Conservation (phyloP, 257 asterid species). For the Solanum pennellii region DNA sequence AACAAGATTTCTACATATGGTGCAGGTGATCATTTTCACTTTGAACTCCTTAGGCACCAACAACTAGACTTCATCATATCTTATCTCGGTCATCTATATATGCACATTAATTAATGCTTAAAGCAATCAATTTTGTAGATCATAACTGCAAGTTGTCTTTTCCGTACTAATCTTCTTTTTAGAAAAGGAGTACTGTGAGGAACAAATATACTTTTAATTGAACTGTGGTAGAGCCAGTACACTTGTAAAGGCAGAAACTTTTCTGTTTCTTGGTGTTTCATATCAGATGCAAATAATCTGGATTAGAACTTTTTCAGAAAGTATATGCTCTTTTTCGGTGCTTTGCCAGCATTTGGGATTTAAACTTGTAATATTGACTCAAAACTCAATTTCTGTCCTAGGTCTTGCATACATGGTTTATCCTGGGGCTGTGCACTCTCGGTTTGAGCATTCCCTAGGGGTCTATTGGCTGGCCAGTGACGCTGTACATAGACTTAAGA, state of each 20-base stretch:
- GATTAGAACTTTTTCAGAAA: background rate
- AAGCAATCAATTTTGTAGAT: background rate
- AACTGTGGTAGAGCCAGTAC: background rate
- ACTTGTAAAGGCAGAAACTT: background rate
- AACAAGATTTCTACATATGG: background rate
- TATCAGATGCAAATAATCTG: background rate
- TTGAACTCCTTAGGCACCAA: background rate
- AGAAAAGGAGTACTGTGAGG: background rate
- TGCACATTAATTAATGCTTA: background rate
- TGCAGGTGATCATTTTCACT: background rate
- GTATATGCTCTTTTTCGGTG: background rate
- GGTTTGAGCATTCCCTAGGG: slow-evolving; percentile 94
- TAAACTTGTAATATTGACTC: slow-evolving; percentile 3
- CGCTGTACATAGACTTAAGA: slow-evolving; percentile 52
- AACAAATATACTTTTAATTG: no score
- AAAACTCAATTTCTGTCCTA: slow-evolving; percentile 9
- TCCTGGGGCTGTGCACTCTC: slow-evolving; percentile 96
- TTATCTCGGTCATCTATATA: background rate
- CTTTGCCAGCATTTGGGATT: background rate
- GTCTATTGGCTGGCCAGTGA: slow-evolving; percentile 86
- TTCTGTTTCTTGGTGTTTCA: background rate
- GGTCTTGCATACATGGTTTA: slow-evolving; percentile 70
- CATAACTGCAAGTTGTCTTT: background rate
- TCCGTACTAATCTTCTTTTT: background rate
- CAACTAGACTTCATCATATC: background rate